Evolutionary conservation across 345 rosid genomes (phyloP), one percentile per base, ranked within the genome.

Genomic region (Dovyalis caffra): DNA sequence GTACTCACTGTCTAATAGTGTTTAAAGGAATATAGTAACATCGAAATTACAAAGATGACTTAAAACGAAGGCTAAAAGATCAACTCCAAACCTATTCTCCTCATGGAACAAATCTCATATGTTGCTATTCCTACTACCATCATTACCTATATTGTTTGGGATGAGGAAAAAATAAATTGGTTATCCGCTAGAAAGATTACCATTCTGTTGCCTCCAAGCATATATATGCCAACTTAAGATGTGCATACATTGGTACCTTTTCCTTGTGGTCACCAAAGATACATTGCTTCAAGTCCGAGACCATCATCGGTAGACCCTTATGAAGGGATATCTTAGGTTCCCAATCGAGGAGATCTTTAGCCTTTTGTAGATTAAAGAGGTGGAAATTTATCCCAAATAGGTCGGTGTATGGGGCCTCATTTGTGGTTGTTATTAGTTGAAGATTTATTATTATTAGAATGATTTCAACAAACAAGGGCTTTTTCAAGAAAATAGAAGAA

Each of bases 261-360:
- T 89, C 90, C 85, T 91, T 91, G 80, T 87, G 97, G 81, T 95
- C 99, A 7, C 97, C 99, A 60, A 95, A 95, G 77, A 95, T 76
- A 40, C 98, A 93, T 68, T 90, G 98, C 58, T 92, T 80, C 87
- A 95, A 95, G 84, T 95, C 99, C 3, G 90, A 83, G 53, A 95
- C 97, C 99, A 95, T 95, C 15, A 86, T 83, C 5, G 99, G 99
- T 8, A 95, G 94, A 72, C 99, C 99, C 76, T 93, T 84, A n/a
- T 90, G 90, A 23, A 95, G 92, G 34, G 95, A 81, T 1, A 95
- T 87, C 84, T 93, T 95, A 15, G 99, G 99, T 79, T 89, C 90
- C 99, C 99, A 95, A 11, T 95, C 97, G 1, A 93, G 93, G 11
- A 83, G 88, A 58, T 93, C 97, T 75, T 95, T 95, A 11, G 99